A percentile compares a stretch with the other conserved stretches of the same genome.
Conservation (phyloP, 2,329 filamentous ascomycete genomes). For the Ampelomyces quisqualis region DNA sequence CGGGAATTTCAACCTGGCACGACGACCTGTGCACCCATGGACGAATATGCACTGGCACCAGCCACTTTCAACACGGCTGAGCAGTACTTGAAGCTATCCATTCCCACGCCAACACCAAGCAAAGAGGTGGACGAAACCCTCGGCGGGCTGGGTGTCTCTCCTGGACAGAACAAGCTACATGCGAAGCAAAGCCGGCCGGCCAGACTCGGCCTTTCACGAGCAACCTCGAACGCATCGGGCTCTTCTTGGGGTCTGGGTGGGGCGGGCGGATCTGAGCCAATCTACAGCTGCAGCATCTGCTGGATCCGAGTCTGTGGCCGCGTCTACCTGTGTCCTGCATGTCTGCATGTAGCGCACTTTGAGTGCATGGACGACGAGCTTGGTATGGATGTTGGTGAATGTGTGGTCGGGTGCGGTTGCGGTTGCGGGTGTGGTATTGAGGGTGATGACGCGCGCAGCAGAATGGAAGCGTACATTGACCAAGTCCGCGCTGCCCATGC, state of each 20-base stretch:
- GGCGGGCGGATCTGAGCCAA: constrained; percentile 17
- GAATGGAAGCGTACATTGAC: constrained; percentile 35
- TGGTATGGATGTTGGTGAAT: constrained; percentile 30
- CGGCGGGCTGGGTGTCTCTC: constrained; percentile 18
- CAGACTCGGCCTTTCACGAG: constrained; percentile 30
- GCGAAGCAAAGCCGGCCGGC: constrained; percentile 13
- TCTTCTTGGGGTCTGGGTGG: constrained; percentile 20
- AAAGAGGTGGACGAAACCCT: constrained; percentile 23
- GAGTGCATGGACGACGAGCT: constrained; percentile 36
- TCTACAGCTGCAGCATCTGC: constrained; percentile 42
- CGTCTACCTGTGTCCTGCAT: constrained; percentile 40
- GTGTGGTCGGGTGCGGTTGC: constrained; percentile 34
- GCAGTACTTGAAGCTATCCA: constrained; percentile 36
- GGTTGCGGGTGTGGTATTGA: constrained; percentile 34
- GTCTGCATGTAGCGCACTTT: constrained; percentile 42
- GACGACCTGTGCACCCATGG: constrained; percentile 13
- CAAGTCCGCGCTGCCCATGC: constrained; percentile 29
- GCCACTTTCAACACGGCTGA: constrained; percentile 24
- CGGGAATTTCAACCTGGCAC: constrained; percentile 35
- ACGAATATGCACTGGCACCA: constrained; percentile 16
- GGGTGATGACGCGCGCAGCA: constrained; percentile 25
- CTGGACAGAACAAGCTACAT: constrained; percentile 17
- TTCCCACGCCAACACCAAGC: constrained; percentile 23
- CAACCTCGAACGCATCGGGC: constrained; percentile 30
- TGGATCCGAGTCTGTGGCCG: constrained; percentile 42